Evolutionary conservation across 148 eudicot genomes (phyloP).

Genomic region (Diospyros kaki): DNA sequence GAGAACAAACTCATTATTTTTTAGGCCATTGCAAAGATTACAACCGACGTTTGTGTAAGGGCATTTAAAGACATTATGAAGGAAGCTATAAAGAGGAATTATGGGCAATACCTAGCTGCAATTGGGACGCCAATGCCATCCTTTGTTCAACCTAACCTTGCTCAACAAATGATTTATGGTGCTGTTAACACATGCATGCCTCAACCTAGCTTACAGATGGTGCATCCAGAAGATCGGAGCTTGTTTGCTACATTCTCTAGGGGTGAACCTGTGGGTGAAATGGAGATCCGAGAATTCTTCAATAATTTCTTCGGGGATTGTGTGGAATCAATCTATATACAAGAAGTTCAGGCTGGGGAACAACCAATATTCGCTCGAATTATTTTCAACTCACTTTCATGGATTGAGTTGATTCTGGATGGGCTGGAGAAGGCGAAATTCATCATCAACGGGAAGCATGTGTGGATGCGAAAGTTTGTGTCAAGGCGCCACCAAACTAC

Average conservation of each 20-base stretch:
- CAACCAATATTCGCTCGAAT: constrained; percentile 43
- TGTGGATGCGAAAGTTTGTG: constrained; percentile 47
- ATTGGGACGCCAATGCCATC: constrained; percentile 2
- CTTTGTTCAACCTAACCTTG: not conserved
- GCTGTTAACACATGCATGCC: too few relatives aligned
- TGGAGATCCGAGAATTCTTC: constrained; percentile 38
- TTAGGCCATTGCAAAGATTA: constrained; percentile 8
- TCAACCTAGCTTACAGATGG: not conserved
- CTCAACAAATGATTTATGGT: too few relatives aligned
- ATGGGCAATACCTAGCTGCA: not conserved
- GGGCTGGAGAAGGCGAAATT: constrained; percentile 30
- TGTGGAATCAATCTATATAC: constrained; percentile 44
- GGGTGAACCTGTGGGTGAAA: constrained; percentile 39
- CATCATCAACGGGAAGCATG: constrained; percentile 48
- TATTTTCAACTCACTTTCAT: constrained; percentile 20
- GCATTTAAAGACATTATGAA: constrained; percentile 31
- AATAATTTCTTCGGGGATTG: constrained; percentile 29
- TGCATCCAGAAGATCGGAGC: constrained; percentile 29
- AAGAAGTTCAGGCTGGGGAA: constrained; percentile 28
- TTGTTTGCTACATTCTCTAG: constrained; percentile 53
- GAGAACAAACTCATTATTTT: constrained; percentile 12
- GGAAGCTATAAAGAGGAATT: constrained; percentile 10
- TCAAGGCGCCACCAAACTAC: constrained; percentile 9
- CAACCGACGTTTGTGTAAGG: constrained; percentile 22
- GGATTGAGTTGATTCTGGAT: constrained; percentile 31